Base-by-base conservation (phyloP, 495 filamentous ascomycete species). In the Penicillium flavigenum region DNA sequence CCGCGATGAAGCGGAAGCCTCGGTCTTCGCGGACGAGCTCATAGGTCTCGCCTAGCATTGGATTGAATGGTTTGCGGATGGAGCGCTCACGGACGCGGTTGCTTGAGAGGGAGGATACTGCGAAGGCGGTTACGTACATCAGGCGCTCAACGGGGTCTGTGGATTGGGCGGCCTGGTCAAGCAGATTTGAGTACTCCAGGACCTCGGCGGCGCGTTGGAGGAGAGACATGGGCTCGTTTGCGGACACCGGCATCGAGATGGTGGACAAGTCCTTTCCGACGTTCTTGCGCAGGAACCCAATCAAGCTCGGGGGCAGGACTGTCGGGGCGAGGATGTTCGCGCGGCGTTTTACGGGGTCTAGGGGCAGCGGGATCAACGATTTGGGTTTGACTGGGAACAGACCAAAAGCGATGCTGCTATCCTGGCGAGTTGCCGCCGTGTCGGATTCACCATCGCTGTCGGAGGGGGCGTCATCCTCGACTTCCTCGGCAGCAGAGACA, bases 11-110 rank as follows among this genome's bases (percentile, higher is more conserved):
- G 43, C 94, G 88, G 73, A 93, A 96, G 3, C 91, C 91, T 42
- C 85, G 84, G 32, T 96, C 93, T 68, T 92, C 89, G 48, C 93
- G 86, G 41, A 98, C 84, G 8, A 98, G 82, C 71, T 98, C 94
- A 66, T 82, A 98, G 0, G 95, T 98, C 71, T 98, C 94, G 56
- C 95, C 95, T 0, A 98, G 83, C 78, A 98, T 90, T 36, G 94
- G 95, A 67, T 97, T 98, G 79, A 98, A 98, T 0, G 94, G 94
- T 74, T 98, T 98, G 61, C 94, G 89, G 63, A 96, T 90, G 20
- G 95, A 87, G 12, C 94, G 88, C 64, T 98, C 94, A 62, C 89
- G 90, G 57, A 88, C 86, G 16, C 94, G 84, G 57, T 80, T 81
- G 72, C 81, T 86, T 34, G 90, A 92, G 57, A 97, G 86, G 56